Base-by-base conservation (phyloP, 352 stramenopile genomes). In the Pythium sp. region DNA sequence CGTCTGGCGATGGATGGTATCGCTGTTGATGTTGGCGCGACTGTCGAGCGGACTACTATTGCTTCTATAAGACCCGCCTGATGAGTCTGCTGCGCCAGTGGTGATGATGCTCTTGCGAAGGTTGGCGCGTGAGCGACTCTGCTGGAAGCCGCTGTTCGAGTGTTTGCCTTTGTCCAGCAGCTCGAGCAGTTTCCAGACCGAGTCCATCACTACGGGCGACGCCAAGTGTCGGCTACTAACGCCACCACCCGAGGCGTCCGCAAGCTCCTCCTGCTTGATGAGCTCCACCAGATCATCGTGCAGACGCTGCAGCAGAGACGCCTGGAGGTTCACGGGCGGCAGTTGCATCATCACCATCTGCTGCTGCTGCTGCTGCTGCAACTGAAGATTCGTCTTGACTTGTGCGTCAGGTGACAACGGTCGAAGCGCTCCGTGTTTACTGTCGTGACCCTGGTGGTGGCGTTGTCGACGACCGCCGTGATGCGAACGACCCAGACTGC, bases 231-330 rank as follows among this genome's bases (percentile, higher is more conserved):
- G 66, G 68, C 18, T 56, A 18, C 26, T 62, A 32, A 2, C 11
- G 11, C 36, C 36, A 43, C 22, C 43, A 9, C 55, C 9, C 12
- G 55, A 36, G 18, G 55, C 15, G 3, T 64, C 51, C 58, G 65
- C 51, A 47, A 55, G 20, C 24, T 65, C 65, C 8, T 91, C 79
- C 34, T 76, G 74, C 36, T 89, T 86, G 56, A 90, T 78, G 15
- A 89, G 69, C 68, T 87, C 77, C 1, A 84, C 75, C 1, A 90
- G 63, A 43, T 83, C 68, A 5, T 77, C 60, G 28, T 90, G 82
- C 38, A 89, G 66, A 0, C 75, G 76, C 32, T 86, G 75, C 11
- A 87, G 28, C 28, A 87, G 22, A 1, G 69, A 38, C 34, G 65
- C 26, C 36, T 57, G 61, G 7, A 56, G 62, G 9, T 70, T 62